Base-by-base conservation (phyloP, 2,329 filamentous ascomycete species). In the Colletotrichum shisoi region DNA sequence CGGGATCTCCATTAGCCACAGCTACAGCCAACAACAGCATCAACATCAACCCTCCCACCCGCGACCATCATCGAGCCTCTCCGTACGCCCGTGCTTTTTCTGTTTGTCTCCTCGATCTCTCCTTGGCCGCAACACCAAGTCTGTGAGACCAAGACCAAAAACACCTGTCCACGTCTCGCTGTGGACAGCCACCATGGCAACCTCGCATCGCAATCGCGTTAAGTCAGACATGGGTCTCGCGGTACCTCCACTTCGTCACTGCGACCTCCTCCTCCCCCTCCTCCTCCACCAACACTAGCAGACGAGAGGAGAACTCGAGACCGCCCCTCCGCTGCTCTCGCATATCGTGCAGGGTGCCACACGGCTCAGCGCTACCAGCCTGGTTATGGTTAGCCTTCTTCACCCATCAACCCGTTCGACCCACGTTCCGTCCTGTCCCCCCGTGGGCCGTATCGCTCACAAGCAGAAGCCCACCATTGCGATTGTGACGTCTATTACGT, bases 401-500 rank as follows among this genome's bases (percentile, higher is more conserved):
- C 8, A 54, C 51, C 19, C 49, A n/a, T 57, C 49, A 34, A 24
- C n/a, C 13, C 31, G 31, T 34, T 39, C 56, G 48, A 39, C 44
- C 45, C 44, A 39, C 24, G 19, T 46, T 31, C 46, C 46, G 34
- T 44, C 40, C 49, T 21, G 19, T 48, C 59, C 57, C 57, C 21
- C 34, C 27, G 39, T 31, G 31, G 31, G 40, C 46, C 40, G 48
- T 54, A 58, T 63, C 59, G 46, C 13, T 15, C 49, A 58, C 63
- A 67, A 48, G 64, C 60, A 63, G 63, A 34, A 67, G 54, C 64
- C 64, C 40, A 34, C 53, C 53, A 54, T 37, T n/a, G 17, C 57
- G 46, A 24, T 21, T 24, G 40, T 44, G 34, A 67, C 48, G 40
- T 58, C n/a, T 19, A 58, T 67, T 63, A 67, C 64, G 64, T 67